phyloP scores from a whole-genome alignment of 2,329 filamentous ascomycete species.

The Macrophomina pseudophaseolina region DNA sequence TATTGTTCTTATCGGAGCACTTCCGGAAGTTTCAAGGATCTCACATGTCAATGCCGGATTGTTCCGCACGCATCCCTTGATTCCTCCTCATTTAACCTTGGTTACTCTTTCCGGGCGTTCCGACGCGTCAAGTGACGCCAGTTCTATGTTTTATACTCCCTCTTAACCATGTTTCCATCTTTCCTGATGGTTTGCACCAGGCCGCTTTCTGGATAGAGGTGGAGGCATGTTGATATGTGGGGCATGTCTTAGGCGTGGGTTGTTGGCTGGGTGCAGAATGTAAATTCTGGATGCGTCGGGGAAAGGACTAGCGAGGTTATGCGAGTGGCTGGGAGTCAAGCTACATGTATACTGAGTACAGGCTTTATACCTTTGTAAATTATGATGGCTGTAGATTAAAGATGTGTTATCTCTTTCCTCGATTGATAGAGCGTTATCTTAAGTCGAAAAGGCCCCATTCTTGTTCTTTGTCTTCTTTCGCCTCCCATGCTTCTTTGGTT shows the following conservation, averaged over 20 bases:
- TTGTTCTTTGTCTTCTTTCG: no score
- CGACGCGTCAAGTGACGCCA: background rate
- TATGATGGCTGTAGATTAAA: slow-evolving; percentile 8
- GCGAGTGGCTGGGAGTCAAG: background rate
- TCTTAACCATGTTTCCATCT: background rate
- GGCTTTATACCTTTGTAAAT: slow-evolving; percentile 8
- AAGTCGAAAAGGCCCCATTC: no score
- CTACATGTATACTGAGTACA: background rate
- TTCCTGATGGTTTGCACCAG: background rate
- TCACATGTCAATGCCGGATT: slow-evolving; percentile 10
- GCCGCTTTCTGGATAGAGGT: background rate
- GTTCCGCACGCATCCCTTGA: background rate
- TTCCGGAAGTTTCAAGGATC: background rate
- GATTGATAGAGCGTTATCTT: no score
- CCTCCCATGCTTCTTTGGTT: no score
- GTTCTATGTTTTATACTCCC: background rate
- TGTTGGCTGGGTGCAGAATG: background rate
- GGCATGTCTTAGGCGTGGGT: background rate
- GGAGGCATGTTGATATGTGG: background rate
- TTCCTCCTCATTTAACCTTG: background rate
- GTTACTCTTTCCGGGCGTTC: background rate
- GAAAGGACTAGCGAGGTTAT: background rate
- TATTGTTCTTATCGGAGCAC: background rate
- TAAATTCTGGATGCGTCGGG: slow-evolving; percentile 5
- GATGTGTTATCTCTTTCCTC: background rate